These are phyloP conservation scores for Fraxinus latifolia DNA, from an alignment of 305 asterid species.

Conservation along the genomic window DNA sequence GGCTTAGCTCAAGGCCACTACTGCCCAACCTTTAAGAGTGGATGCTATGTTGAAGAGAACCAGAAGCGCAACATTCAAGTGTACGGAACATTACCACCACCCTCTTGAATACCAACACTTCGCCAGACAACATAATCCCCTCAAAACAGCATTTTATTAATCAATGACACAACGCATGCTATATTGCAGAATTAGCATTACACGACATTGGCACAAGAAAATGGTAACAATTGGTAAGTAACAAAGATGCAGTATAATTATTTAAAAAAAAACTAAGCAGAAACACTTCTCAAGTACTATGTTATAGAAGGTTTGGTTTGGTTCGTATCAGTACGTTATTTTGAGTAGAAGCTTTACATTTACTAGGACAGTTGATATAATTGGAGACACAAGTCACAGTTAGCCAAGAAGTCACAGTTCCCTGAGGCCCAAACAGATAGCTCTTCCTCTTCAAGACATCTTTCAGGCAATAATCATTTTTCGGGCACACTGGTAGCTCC, in stretches of 20 bases:
- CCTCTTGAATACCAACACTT: not conserved
- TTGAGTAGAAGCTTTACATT: not conserved
- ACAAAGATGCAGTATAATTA: not conserved
- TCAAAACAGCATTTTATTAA: not conserved
- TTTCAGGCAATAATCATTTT: slow-evolving; percentile 5
- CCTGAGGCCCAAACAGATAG: not conserved
- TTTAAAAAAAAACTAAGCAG: not conserved
- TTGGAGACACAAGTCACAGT: slow-evolving; percentile 13
- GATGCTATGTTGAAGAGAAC: not conserved
- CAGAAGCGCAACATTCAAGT: not conserved
- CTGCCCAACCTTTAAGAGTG: too few relatives aligned
- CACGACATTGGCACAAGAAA: not conserved
- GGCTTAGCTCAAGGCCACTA: not conserved
- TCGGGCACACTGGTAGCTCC: slow-evolving; percentile 13
- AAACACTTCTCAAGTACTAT: not conserved
- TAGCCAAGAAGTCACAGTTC: slow-evolving; percentile 13
- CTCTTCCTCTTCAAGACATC: not conserved
- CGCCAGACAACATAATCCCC: not conserved
- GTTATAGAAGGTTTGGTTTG: not conserved
- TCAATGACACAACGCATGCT: not conserved
- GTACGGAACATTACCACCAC: not conserved
- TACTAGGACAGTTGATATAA: not conserved
- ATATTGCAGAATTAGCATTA: not conserved
- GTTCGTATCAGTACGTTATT: not conserved
- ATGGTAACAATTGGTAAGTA: not conserved